Conservation (phyloP, 192 early-diverging fungal genomes). For the Coemansia sp. region DNA sequence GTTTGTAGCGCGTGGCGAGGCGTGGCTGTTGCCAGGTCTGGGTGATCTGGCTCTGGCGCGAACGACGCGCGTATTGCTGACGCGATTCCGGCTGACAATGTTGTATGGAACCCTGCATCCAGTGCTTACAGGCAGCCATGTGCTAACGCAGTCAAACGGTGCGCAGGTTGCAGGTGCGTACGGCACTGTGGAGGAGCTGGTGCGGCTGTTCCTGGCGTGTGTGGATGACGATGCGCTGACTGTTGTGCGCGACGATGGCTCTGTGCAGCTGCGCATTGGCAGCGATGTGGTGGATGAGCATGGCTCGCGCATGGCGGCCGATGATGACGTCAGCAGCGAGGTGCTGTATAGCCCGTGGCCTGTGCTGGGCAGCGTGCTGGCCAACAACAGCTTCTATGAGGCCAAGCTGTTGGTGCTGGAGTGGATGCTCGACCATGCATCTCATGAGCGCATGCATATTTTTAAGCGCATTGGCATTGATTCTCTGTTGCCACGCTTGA, state of each 20-base stretch:
- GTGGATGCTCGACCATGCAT: conserved; percentile 44
- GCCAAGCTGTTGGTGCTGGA: conserved; percentile 37
- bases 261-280: conserved; percentile 31
- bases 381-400: conserved; percentile 44
- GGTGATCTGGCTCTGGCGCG: conserved; percentile 14
- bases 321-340: conserved; percentile 11
- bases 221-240: conserved; percentile 33
- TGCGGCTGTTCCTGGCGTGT: conserved; percentile 35
- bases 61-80: conserved; percentile 17
- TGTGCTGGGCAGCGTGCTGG: conserved; percentile 21
- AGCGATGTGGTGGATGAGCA: conserved; percentile 24
- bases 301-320: conserved; percentile 9
- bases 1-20: conserved; percentile 43
- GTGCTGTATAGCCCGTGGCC: conserved; percentile 38
- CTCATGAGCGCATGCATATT: conserved; percentile 26
- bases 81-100: conserved; percentile 47
- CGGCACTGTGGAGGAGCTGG: conserved; percentile 43
- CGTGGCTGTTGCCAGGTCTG: conserved; percentile 24
- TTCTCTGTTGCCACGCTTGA: conserved; percentile 19
- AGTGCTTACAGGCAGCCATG: conserved; percentile 12
- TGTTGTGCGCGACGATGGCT: conserved; percentile 27
- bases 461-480: conserved; percentile 34
- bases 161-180: conserved; percentile 37
- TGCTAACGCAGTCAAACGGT: conserved; percentile 11
- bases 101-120: conserved; percentile 51